phyloP scores from a whole-genome alignment of 805 yeast species.

The Isabelozyma heimii region DNA sequence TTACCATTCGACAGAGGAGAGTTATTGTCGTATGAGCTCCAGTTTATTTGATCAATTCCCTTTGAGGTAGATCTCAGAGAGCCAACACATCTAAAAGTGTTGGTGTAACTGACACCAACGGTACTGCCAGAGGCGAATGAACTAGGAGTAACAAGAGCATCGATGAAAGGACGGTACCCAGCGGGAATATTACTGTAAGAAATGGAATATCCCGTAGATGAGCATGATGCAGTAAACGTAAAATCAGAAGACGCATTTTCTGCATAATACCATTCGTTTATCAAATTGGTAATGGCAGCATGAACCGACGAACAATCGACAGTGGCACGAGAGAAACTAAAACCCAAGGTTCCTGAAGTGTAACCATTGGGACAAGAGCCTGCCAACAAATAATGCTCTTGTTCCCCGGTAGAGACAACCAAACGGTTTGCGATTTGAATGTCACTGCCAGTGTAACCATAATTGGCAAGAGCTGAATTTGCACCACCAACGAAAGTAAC shows the following conservation, averaged over 20 bases:
- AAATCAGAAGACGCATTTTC: constrained; percentile 1
- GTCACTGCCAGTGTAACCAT: background rate
- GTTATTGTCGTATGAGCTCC: background rate
- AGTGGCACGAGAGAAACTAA: constrained; percentile 5
- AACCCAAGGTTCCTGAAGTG: constrained; percentile 18
- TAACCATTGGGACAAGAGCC: constrained; percentile 18
- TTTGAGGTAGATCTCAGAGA: background rate
- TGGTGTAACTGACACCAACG: constrained; percentile 3
- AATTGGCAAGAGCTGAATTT: background rate
- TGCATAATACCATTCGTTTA: constrained; percentile 21
- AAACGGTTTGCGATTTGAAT: constrained; percentile 2
- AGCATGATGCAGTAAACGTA: constrained; percentile 12
- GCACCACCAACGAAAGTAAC: constrained; percentile 6
- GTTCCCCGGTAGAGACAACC: constrained; percentile 10
- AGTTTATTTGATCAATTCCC: background rate
- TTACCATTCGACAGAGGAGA: background rate
- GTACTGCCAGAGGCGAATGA: background rate
- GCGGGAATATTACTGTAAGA: constrained; percentile 22
- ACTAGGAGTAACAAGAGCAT: constrained; percentile 2
- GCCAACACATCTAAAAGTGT: constrained; percentile 11
- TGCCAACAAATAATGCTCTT: constrained; percentile 10
- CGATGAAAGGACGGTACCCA: constrained; percentile 24
- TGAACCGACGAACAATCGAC: constrained; percentile 20
- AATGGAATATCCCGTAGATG: constrained; percentile 4
- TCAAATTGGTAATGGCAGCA: constrained; percentile 15